phyloP scores from a whole-genome alignment of 2,329 filamentous ascomycete species.

The Ilyonectria sp. region DNA sequence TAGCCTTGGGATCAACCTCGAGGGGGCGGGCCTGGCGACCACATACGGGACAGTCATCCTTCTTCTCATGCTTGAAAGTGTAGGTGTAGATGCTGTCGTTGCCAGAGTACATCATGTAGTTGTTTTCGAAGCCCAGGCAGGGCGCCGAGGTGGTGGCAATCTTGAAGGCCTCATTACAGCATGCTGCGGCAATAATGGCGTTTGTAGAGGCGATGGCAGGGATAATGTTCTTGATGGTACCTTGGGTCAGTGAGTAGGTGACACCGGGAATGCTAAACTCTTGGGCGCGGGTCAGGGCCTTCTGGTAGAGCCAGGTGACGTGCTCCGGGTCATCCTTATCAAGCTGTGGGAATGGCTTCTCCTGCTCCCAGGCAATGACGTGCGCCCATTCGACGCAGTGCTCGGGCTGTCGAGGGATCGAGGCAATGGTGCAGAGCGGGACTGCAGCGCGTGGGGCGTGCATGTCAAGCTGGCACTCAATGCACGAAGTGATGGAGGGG shows the following conservation, averaged over 20 bases:
- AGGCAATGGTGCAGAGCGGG: conserved; percentile 95
- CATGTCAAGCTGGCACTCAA: conserved; percentile 99
- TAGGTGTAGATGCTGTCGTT: conserved; percentile 97
- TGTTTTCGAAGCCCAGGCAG: conserved; percentile 82
- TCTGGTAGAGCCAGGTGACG: conserved; percentile 95
- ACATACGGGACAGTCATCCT: conserved; percentile 95
- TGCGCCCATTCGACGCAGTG: conserved; percentile 99
- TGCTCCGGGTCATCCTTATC: conserved; percentile 98
- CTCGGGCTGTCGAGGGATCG: conserved; percentile 95
- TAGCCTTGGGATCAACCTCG: conserved; percentile 77
- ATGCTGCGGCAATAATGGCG: conserved; percentile 94
- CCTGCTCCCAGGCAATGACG: conserved; percentile 95
- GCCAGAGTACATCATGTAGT: conserved; percentile 99
- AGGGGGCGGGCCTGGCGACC: conserved; percentile 86
- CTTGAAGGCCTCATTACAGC: conserved; percentile 98
- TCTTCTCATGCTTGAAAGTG: conserved; percentile 95
- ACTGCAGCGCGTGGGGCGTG: conserved; percentile 98
- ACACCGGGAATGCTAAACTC: conserved; percentile 95
- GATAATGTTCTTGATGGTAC: conserved; percentile 99
- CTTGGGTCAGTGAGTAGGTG: conserved; percentile 95
- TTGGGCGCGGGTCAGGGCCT: conserved; percentile 83
- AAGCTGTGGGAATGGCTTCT: conserved; percentile 85
- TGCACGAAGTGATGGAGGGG: conserved; percentile 93
- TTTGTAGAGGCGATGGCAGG: conserved; percentile 98
- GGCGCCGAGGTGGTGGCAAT: conserved; percentile 88